phyloP scores from a whole-genome alignment of 352 stramenopile genomes.

The Plasmopara muralis region DNA sequence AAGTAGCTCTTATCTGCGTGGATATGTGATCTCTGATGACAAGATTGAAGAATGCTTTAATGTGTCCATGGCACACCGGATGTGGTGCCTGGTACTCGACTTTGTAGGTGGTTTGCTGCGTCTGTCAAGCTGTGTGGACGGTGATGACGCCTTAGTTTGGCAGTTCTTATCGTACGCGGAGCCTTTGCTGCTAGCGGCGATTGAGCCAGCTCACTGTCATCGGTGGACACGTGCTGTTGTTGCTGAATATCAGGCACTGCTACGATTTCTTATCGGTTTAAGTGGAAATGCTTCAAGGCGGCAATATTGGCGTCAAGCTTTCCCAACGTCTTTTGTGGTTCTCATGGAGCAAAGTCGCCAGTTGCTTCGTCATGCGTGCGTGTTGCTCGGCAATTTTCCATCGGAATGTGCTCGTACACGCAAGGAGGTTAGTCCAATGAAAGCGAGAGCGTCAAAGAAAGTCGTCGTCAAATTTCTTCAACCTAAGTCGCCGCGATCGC shows the following conservation, averaged over 20 bases:
- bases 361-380: constrained; percentile 40
- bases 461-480: constrained; percentile 17
- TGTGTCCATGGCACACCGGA: constrained; percentile 40
- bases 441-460: constrained; percentile 19
- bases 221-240: constrained; percentile 40
- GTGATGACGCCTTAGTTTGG: constrained; percentile 31
- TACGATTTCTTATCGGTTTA: constrained; percentile 43
- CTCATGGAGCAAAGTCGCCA: constrained; percentile 65
- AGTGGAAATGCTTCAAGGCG: constrained; percentile 22
- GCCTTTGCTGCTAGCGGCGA: constrained; percentile 29
- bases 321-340: constrained; percentile 42
- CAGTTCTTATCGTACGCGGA: constrained; percentile 53
- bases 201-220: constrained; percentile 21
- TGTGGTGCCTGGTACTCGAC: constrained; percentile 54
- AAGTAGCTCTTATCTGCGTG: constrained; percentile 19
- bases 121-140: constrained; percentile 12
- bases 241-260: constrained; percentile 36
- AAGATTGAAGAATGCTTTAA: constrained; percentile 11
- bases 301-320: constrained; percentile 51
- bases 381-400: constrained; percentile 48
- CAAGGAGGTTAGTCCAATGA: constrained; percentile 27
- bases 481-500: constrained; percentile 30
- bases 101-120: constrained; percentile 38
- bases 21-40: constrained; percentile 22
- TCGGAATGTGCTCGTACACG: constrained; percentile 22